A percentile compares a stretch with the other conserved stretches of the same genome.
Evolutionary conservation across 1,284 basidiomycete genomes (phyloP).

Genomic region (Ganoderma sinense): DNA sequence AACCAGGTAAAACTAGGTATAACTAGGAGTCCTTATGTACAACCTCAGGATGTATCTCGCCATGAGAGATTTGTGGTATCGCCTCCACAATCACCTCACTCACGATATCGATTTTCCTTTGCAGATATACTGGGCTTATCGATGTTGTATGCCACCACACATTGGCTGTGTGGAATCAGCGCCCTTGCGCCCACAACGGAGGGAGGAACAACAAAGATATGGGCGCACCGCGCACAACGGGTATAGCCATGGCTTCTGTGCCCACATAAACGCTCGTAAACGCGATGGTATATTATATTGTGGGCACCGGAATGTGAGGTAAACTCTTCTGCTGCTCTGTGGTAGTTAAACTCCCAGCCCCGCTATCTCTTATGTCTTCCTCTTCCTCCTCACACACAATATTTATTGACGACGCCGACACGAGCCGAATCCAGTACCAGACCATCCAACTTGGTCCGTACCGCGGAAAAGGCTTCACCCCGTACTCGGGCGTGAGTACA

Average conservation of each 20-base stretch:
- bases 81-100: too few species aligned
- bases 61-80: background rate
- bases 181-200: background rate
- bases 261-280: background rate
- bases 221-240: background rate
- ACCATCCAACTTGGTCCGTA: constrained; percentile 8
- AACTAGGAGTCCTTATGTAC: background rate
- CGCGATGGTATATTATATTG: background rate
- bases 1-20: too few species aligned
- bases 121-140: background rate
- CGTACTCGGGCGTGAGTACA: background rate
- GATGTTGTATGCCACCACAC: background rate
- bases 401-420: constrained; percentile 3
- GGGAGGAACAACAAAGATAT: too few species aligned
- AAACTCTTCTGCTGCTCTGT: background rate
- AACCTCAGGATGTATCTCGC: background rate
- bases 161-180: background rate
- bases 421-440: background rate
- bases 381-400: constrained; percentile 1
- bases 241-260: background rate
- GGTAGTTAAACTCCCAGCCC: background rate
- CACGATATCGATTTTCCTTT: background rate
- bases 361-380: background rate
- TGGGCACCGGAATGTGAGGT: background rate
- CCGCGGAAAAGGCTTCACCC: constrained; percentile 1